phyloP scores from a whole-genome alignment of 2,329 filamentous ascomycete genomes.

The Colletotrichum salicis region DNA sequence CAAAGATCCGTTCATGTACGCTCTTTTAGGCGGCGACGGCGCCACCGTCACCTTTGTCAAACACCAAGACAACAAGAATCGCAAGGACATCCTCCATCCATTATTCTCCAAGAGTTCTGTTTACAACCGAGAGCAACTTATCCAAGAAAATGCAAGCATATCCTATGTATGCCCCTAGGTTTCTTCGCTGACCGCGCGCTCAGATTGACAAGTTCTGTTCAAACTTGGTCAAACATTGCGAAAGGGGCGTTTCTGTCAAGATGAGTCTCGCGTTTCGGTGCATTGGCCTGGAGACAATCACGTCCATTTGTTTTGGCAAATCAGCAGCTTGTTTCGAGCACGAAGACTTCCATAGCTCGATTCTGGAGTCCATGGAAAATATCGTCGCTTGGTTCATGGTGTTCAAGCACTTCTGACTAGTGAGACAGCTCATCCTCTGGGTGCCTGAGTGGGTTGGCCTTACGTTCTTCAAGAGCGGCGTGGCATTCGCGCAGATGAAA shows the following conservation, averaged over 20 bases:
- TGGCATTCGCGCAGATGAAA: neutral
- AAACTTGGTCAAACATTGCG: too few relatives aligned
- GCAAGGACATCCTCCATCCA: neutral
- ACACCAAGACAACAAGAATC: neutral
- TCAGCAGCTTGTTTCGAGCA: too few relatives aligned
- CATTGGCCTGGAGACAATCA: too few relatives aligned
- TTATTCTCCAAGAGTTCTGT: neutral
- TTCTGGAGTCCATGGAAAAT: neutral
- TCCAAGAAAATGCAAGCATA: too few relatives aligned
- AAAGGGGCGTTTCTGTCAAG: too few relatives aligned
- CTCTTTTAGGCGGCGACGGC: neutral
- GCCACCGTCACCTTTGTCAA: neutral
- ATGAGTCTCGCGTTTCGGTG: too few relatives aligned
- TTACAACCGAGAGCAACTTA: neutral
- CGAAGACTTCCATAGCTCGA: too few relatives aligned
- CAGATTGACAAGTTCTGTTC: too few relatives aligned
- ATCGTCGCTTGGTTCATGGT: neutral
- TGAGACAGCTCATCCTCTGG: neutral
- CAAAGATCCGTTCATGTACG: conserved; percentile 2
- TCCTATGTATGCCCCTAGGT: too few relatives aligned
- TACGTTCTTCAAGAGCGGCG: neutral
- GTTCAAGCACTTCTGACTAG: neutral
- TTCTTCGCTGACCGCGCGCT: too few relatives aligned
- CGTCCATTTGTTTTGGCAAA: too few relatives aligned
- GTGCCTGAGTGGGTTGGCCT: neutral